Evolutionary conservation across 2,329 filamentous ascomycete genomes (phyloP), one percentile per base, ranked within the genome.

Genomic region (Clonostachys byssicola): DNA sequence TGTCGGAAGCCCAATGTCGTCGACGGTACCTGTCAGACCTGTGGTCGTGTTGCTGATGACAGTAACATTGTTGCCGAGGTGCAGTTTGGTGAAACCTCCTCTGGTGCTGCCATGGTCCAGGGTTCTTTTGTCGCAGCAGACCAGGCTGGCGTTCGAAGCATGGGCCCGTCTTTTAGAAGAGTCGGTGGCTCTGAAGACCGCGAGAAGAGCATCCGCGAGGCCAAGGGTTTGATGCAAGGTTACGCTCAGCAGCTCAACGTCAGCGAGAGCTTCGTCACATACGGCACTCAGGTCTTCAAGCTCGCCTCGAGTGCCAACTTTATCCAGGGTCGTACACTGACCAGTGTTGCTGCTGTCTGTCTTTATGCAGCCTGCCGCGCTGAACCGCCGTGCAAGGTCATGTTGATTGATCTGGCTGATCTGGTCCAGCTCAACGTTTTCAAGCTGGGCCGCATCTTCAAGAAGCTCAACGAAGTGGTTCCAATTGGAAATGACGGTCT

Each of bases 341-440:
- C 87, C 52, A 89, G 88, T 46, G 92, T 97, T 10, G 88, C 89
- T 30, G 90, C 90, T n/a, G 88, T 95, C 30, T 92, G 89, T 61
- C 76, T 99, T 33, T 99, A 97, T 57, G 86, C 89, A 47, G 90
- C 90, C 13, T 95, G 90, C 60, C 84, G 94, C 51, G 82, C 86
- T 46, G 83, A 89, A 51, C 81, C 82, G 40, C 84, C 85, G 20
- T 95, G 94, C 61, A 88, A 86, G 40, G 78, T 94, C 55, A 92
- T 99, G 86, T 78, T 99, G 40, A 97, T 99, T 63, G 94, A 99
- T 63, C 83, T 99, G 61, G 89, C 94, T 12, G 94, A 99, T 62
- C 77, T 92, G 50, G 72, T 77, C 47, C 79, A 80, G 71, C 82
- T 94, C 61, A 96, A 96, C 56, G 92, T 99, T 20, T 99, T 95